Conservation (phyloP, 768 basidiomycete genomes). For the Serendipita indica region DNA sequence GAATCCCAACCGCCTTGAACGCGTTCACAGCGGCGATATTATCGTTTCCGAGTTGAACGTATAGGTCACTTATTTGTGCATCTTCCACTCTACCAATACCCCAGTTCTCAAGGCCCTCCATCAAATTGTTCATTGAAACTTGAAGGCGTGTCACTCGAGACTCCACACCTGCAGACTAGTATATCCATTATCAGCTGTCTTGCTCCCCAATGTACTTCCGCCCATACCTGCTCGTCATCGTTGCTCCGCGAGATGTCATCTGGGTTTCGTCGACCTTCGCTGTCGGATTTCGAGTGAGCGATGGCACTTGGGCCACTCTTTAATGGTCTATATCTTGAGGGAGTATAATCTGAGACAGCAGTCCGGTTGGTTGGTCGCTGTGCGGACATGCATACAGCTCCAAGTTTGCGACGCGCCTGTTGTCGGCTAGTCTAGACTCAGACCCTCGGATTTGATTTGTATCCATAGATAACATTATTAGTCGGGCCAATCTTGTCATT, state of each 20-base stretch:
- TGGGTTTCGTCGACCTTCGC: too few relatives aligned
- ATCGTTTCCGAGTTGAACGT: constrained; percentile 91
- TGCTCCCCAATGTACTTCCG: background rate
- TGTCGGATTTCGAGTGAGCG: background rate
- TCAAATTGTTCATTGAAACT: constrained; percentile 87
- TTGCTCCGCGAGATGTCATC: background rate
- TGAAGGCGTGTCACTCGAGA: constrained; percentile 40
- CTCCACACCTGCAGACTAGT: constrained; percentile 4
- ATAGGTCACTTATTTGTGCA: constrained; percentile 83
- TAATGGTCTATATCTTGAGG: background rate
- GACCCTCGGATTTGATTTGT: too few relatives aligned
- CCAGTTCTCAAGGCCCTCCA: constrained; percentile 81
- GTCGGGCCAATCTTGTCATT: too few relatives aligned
- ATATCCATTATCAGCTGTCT: background rate
- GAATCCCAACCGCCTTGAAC: constrained; percentile 70
- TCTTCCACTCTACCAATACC: constrained; percentile 58
- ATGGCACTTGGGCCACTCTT: background rate
- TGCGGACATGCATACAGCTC: background rate
- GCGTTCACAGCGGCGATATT: constrained; percentile 89
- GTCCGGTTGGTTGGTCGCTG: background rate
- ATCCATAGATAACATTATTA: too few relatives aligned
- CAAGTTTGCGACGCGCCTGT: background rate
- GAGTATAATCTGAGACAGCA: background rate
- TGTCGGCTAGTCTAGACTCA: background rate
- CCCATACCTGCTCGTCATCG: background rate